Base-by-base conservation (phyloP, 2,329 filamentous ascomycete genomes). In the Fusarium cyanostomum region DNA sequence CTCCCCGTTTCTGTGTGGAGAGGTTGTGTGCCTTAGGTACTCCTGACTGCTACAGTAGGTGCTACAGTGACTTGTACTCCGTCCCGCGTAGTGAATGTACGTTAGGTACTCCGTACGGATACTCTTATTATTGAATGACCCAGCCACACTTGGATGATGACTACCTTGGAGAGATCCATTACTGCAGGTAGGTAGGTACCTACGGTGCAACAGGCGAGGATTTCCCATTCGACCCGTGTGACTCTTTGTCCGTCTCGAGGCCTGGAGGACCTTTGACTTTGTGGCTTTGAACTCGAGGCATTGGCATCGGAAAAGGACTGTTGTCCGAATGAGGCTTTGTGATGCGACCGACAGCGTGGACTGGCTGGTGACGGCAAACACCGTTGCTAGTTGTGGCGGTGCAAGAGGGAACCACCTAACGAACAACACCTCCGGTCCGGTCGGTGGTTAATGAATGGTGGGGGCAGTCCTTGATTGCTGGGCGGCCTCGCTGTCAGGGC, bases 401-500 rank as follows among this genome's bases (percentile, higher is more conserved):
- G 52, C 59, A 59, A 45, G 31, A 44, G 16, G 24, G 43, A 44
- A 55, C 16, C 13, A 21, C 21, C 21, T n/a, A n/a, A n/a, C n/a
- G n/a, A n/a, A 60, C 24, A 42, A 24, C 31, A 54, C 28, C 35
- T 52, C 27, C 18, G n/a, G n/a, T n/a, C n/a, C n/a, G n/a, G n/a
- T n/a, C n/a, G n/a, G n/a, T n/a, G n/a, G n/a, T n/a, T n/a, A n/a
- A n/a, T n/a, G n/a, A n/a, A n/a, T n/a, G n/a, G n/a, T n/a, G n/a
- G n/a, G n/a, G n/a, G n/a, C n/a, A n/a, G n/a, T n/a, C n/a, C n/a
- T n/a, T n/a, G n/a, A n/a, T n/a, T 37, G 37, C 28, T 56, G 34
- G 64, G 61, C 62, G 65, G 59, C 65, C 65, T 68, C 65, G 55
- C 62, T 54, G 50, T 52, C 64, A 68, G 21, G 21, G 21, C 21